Percentiles rank a stretch among this genome's conserved stretches.
These are phyloP conservation scores for Pseudogymnoascus sp. DNA, from an alignment of 2,329 filamentous ascomycete species.

Conservation along the genomic window DNA sequence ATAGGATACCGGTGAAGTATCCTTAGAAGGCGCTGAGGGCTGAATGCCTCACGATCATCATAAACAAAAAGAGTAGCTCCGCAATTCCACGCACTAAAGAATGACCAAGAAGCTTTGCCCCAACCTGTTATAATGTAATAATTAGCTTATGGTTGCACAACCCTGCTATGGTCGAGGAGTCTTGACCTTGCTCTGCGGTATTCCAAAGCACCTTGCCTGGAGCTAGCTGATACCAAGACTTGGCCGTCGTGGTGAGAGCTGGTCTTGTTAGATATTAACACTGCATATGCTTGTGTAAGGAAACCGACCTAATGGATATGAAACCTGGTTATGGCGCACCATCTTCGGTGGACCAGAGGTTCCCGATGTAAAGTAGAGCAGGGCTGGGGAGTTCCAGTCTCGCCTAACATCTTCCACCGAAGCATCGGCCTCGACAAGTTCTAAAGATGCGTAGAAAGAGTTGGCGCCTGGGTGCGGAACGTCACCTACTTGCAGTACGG, in stretches of 20 bases:
- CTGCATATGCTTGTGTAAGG: not conserved
- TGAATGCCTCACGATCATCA: slow-evolving; percentile 33
- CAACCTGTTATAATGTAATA: slow-evolving; percentile 25
- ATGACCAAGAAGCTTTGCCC: slow-evolving; percentile 38
- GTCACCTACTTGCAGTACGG: slow-evolving; percentile 29
- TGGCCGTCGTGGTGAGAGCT: slow-evolving; percentile 34
- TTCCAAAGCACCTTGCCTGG: slow-evolving; percentile 35
- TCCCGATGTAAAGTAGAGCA: slow-evolving; percentile 36
- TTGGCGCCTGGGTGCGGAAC: not conserved
- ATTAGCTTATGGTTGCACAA: not conserved
- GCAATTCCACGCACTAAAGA: slow-evolving; percentile 35
- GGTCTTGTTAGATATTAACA: not conserved
- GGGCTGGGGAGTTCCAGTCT: slow-evolving; percentile 20
- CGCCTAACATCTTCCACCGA: slow-evolving; percentile 21
- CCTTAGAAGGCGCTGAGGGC: slow-evolving; percentile 26
- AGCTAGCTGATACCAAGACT: slow-evolving; percentile 32
- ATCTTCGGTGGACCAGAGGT: slow-evolving; percentile 37
- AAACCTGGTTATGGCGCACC: slow-evolving; percentile 36
- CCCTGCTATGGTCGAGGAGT: not conserved
- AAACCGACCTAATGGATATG: slow-evolving; percentile 31
- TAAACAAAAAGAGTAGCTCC: slow-evolving; percentile 36
- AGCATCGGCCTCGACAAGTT: slow-evolving; percentile 23
- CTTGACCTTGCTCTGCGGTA: slow-evolving; percentile 32
- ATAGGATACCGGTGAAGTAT: slow-evolving; percentile 34
- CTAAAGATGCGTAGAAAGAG: slow-evolving; percentile 16